Evolutionary conservation across 306 rosid species (phyloP).

Genomic region (Cyclanthera cordifolia): DNA sequence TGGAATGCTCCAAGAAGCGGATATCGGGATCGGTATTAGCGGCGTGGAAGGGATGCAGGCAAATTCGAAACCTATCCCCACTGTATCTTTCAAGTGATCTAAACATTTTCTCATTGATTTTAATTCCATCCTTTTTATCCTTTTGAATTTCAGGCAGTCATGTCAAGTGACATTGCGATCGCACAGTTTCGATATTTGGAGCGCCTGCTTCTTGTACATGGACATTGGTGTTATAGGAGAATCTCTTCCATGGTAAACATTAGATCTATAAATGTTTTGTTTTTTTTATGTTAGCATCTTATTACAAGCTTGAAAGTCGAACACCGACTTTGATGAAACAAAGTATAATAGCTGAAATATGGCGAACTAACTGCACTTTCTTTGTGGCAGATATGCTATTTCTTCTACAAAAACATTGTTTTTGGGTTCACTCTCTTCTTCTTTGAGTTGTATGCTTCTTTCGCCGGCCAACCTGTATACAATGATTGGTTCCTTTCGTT

Average conservation of each 20-base stretch:
- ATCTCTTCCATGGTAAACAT: conserved; percentile 78
- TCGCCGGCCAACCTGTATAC: conserved; percentile 75
- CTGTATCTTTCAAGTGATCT: background rate
- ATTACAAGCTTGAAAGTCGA: background rate
- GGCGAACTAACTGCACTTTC: conserved; percentile 15
- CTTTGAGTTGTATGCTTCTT: conserved; percentile 67
- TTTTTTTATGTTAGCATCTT: background rate
- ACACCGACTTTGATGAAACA: background rate
- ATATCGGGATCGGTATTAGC: conserved; percentile 89
- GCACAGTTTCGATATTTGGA: conserved; percentile 89
- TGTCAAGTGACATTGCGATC: conserved; percentile 95
- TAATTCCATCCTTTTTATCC: conserved; percentile 1
- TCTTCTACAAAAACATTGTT: conserved; percentile 89
- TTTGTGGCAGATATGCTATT: conserved; percentile 72
- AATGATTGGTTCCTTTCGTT: conserved; percentile 85
- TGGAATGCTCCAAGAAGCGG: conserved; percentile 99
- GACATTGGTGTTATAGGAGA: conserved; percentile 99
- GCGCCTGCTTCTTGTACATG: conserved; percentile 91
- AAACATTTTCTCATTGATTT: conserved; percentile 3
- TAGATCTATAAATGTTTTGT: background rate
- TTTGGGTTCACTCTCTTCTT: conserved; percentile 87
- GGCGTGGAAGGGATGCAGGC: conserved; percentile 99
- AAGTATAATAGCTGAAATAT: background rate
- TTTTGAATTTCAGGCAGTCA: conserved; percentile 64
- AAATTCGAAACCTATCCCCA: conserved; percentile 17